These are phyloP conservation scores for Chaetomiaceae sp. DNA, from an alignment of 2,329 filamentous ascomycete species.

Conservation along the genomic window DNA sequence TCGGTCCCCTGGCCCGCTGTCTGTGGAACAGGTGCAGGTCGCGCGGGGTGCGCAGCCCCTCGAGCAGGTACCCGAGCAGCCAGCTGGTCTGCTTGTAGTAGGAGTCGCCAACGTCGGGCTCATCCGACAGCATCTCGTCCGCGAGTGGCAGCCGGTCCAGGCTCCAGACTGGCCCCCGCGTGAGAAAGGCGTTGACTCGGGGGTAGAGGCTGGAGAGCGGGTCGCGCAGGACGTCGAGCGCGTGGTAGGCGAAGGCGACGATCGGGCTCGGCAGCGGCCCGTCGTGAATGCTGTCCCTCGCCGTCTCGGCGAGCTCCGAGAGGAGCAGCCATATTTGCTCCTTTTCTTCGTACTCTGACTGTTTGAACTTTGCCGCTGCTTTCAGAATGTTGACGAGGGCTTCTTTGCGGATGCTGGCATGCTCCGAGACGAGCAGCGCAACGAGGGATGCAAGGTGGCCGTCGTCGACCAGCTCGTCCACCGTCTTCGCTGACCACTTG, in stretches of 20 bases:
- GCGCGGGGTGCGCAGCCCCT: constrained; percentile 52
- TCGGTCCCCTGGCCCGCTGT: constrained; percentile 38
- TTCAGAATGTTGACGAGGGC: constrained; percentile 64
- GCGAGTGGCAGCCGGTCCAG: constrained; percentile 67
- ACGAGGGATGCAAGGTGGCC: constrained; percentile 65
- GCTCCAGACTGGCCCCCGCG: constrained; percentile 70
- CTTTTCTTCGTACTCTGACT: constrained; percentile 67
- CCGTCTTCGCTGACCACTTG: constrained; percentile 68
- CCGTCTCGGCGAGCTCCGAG: constrained; percentile 73
- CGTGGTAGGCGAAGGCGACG: constrained; percentile 66
- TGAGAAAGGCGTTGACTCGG: constrained; percentile 80
- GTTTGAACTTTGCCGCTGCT: constrained; percentile 55
- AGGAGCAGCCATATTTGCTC: constrained; percentile 74
- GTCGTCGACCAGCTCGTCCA: constrained; percentile 74
- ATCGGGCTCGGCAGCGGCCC: constrained; percentile 65
- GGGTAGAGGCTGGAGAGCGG: constrained; percentile 78
- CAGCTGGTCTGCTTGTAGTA: constrained; percentile 69
- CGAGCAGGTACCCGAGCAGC: constrained; percentile 65
- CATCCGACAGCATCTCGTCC: constrained; percentile 53
- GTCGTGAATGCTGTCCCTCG: constrained; percentile 46
- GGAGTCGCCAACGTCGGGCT: constrained; percentile 65
- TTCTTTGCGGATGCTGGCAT: constrained; percentile 72
- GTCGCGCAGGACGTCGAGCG: constrained; percentile 63
- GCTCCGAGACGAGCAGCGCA: constrained; percentile 67
- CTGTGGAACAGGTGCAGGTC: constrained; percentile 58